These are phyloP conservation scores for Acanthamoeba triangularis DNA, from an alignment of 208 protist species.

Conservation along the genomic window DNA sequence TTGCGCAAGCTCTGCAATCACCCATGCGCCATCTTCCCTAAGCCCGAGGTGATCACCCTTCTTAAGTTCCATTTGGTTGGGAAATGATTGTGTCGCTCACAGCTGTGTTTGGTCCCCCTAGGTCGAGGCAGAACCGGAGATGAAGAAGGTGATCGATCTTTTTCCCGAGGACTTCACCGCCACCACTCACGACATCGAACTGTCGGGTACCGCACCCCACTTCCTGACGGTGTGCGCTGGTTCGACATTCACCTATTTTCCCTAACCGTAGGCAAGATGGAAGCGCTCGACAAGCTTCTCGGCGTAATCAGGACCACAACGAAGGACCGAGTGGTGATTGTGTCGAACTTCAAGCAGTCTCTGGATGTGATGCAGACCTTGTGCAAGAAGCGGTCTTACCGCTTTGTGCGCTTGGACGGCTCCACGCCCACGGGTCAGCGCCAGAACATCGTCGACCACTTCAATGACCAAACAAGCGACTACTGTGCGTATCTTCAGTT, in stretches of 20 bases:
- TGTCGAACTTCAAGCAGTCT: constrained; percentile 75
- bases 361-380: constrained; percentile 40
- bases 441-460: constrained; percentile 61
- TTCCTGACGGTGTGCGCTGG: neutral
- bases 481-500: constrained; percentile 56
- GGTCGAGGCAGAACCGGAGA: neutral
- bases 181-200: constrained; percentile 31
- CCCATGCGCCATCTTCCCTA: constrained; percentile 13
- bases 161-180: constrained; percentile 46
- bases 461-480: constrained; percentile 75
- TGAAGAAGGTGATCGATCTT: neutral
- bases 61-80: too few relatives aligned
- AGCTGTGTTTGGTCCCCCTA: neutral
- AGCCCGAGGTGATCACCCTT: neutral
- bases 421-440: constrained; percentile 28
- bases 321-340: constrained; percentile 70
- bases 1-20: constrained; percentile 75
- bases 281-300: constrained; percentile 33
- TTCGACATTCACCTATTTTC: neutral
- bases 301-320: neutral
- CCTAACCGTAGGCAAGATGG: constrained; percentile 57
- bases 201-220: constrained; percentile 45
- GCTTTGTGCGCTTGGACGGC: constrained; percentile 67
- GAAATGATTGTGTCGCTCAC: neutral
- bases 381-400: constrained; percentile 33